Base-by-base conservation (phyloP, 225 moss, liverwort and hornwort genomes). In the Bryoerythrophyllum caledonicum region DNA sequence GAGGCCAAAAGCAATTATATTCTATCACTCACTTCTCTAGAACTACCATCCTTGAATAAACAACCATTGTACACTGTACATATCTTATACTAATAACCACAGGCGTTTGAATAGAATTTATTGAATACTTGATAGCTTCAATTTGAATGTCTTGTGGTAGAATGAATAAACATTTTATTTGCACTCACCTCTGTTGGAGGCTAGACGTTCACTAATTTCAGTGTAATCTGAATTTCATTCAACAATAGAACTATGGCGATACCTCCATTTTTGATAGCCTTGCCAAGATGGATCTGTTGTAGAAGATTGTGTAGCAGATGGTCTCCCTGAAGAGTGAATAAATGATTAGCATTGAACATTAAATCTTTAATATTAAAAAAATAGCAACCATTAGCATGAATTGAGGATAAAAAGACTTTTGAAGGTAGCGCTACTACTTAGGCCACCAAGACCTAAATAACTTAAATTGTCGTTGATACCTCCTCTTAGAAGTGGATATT, bases 201-300 rank as follows among this genome's bases (percentile, higher is more conserved):
- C 9, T 38, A 2, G 38, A 10, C 8, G 8, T 38, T 8, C 5
- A 7, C 5, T 7, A 37, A 37, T 37, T 37, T 7, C 7, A 15
- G 13, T 16, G 1, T 4, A 5, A n/a, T 38, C 57, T 30, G 72
- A 32, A 25, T 35, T 77, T 83, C 65, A 80, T 2, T 38, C 59
- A 7, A 77, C 27, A 20, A 76, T 27, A 35, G 87, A 84, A 24
- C 69, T 37, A 30, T 85, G 80, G 41, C 82, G 82, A 63, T 80
- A 85, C 69, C 88, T 73, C 82, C 85, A 85, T 62, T 57, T 88
- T 76, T 85, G 82, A 74, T 82, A 88, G 62, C 88, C 88, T 75
- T 80, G 88, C 85, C 88, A 88, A 55, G 88, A 88, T 53, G 88
- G 82, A 54, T 85, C 82, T n/a, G 82, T 75, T 15, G 49, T 65